Percentiles rank a stretch among this genome's conserved stretches.
These are phyloP conservation scores for Circinella umbellata DNA, from an alignment of 371 early-diverging fungal species.

Conservation along the genomic window DNA sequence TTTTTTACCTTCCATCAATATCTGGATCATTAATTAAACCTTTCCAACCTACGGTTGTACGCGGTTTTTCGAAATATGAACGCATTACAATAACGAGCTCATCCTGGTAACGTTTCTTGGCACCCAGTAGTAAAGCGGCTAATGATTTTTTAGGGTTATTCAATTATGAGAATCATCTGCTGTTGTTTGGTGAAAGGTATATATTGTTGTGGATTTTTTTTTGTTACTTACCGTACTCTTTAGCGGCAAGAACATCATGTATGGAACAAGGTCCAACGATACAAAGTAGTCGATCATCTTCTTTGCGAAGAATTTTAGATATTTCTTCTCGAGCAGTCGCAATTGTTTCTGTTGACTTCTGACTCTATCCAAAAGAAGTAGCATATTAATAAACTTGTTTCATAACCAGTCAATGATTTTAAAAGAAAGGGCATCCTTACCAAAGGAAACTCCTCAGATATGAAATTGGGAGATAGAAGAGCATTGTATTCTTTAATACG, in stretches of 20 bases:
- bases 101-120: conserved; percentile 43
- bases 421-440: conserved; percentile 30
- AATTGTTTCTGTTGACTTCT: conserved; percentile 36
- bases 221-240: conserved; percentile 67
- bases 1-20: conserved; percentile 71
- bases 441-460: conserved; percentile 59
- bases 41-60: conserved; percentile 96
- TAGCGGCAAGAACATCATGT: conserved; percentile 85
- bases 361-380: conserved; percentile 23
- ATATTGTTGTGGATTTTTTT: too few species aligned
- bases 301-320: conserved; percentile 69
- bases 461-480: conserved; percentile 41
- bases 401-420: too few species aligned
- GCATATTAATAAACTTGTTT: too few species aligned
- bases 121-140: conserved; percentile 37
- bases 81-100: conserved; percentile 90
- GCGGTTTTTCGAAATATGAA: conserved; percentile 94
- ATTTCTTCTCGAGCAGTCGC: conserved; percentile 62
- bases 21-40: conserved; percentile 92
- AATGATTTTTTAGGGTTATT: neutral
- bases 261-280: conserved; percentile 97
- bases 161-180: neutral
- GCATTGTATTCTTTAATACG: conserved; percentile 49
- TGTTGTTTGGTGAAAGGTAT: too few species aligned
- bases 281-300: conserved; percentile 84